phyloP scores from a whole-genome alignment of 306 rosid species.

The Crataegus laevigata region DNA sequence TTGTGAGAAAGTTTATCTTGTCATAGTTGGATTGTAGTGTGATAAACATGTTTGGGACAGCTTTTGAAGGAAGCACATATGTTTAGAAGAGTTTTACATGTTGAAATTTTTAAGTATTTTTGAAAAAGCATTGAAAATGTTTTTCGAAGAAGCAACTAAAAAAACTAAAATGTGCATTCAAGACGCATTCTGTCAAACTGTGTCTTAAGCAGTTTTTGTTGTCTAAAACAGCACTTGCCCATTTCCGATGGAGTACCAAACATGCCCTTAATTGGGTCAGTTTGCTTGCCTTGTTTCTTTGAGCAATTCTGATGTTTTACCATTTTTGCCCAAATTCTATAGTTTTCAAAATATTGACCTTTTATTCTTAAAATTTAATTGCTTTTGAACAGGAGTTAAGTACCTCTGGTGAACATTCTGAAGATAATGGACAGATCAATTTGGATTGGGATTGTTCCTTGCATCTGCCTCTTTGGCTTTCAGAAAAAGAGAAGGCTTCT shows the following conservation, averaged over 20 bases:
- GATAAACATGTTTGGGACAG: not conserved
- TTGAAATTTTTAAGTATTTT: too few species aligned
- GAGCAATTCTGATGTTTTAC: not conserved
- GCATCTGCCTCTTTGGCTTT: slow-evolving; percentile 92
- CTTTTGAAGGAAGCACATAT: too few species aligned
- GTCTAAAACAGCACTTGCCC: too few species aligned
- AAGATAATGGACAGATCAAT: slow-evolving; percentile 5
- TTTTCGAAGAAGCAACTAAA: too few species aligned
- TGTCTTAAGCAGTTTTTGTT: too few species aligned
- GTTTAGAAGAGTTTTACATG: too few species aligned
- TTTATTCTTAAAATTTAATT: not conserved
- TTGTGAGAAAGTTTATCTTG: not conserved
- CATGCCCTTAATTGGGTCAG: too few species aligned
- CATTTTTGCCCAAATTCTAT: not conserved
- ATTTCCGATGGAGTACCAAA: too few species aligned
- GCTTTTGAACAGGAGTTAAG: slow-evolving; percentile 28
- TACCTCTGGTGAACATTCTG: slow-evolving; percentile 16
- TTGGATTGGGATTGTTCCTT: slow-evolving; percentile 79
- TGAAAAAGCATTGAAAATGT: too few species aligned
- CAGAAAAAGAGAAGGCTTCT: slow-evolving; percentile 60
- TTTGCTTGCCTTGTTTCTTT: not conserved
- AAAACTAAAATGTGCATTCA: too few species aligned
- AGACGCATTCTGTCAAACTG: too few species aligned
- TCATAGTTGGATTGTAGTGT: not conserved
- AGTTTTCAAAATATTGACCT: not conserved